Evolutionary conservation across 202 grass and related monocot genomes (phyloP).

Genomic region (Elaeis oleifera): DNA sequence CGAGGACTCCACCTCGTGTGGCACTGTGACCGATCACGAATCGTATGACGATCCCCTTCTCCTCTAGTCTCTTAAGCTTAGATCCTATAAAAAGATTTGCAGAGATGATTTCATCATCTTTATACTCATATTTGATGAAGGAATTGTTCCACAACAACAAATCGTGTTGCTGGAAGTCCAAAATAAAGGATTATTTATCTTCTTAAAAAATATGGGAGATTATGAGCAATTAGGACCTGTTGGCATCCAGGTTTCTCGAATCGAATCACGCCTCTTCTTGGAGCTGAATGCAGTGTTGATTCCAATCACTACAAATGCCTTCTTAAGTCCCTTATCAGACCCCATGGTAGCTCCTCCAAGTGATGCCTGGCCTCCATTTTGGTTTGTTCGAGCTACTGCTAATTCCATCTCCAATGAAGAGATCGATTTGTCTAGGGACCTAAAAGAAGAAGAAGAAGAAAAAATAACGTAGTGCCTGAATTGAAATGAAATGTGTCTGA

Average conservation of each 20-base stretch:
- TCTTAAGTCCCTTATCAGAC: slow-evolving; percentile 30
- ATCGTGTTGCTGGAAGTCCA: too few species aligned
- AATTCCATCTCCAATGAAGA: slow-evolving; percentile 77
- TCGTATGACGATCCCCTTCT: slow-evolving; percentile 79
- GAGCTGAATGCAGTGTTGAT: slow-evolving; percentile 94
- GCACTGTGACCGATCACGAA: slow-evolving; percentile 93
- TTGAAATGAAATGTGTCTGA: too few species aligned
- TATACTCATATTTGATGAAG: too few species aligned
- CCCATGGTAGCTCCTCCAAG: not conserved
- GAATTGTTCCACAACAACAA: too few species aligned
- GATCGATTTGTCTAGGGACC: slow-evolving; percentile 74
- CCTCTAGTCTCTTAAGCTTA: slow-evolving; percentile 70
- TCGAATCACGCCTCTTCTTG: slow-evolving; percentile 75
- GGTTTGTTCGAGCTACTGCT: slow-evolving; percentile 42
- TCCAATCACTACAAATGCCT: slow-evolving; percentile 85
- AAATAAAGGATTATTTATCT: too few species aligned
- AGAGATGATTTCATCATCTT: too few species aligned
- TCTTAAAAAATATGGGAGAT: not conserved
- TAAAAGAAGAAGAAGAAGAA: not conserved
- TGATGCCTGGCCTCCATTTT: slow-evolving; percentile 18
- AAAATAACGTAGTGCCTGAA: too few species aligned
- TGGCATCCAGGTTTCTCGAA: slow-evolving; percentile 86
- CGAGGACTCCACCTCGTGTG: slow-evolving; percentile 35
- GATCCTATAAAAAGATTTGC: slow-evolving; percentile 27
- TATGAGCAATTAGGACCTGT: slow-evolving; percentile 27